Evolutionary conservation across 352 stramenopile species (phyloP).

Genomic region (Globisporangium nunn): DNA sequence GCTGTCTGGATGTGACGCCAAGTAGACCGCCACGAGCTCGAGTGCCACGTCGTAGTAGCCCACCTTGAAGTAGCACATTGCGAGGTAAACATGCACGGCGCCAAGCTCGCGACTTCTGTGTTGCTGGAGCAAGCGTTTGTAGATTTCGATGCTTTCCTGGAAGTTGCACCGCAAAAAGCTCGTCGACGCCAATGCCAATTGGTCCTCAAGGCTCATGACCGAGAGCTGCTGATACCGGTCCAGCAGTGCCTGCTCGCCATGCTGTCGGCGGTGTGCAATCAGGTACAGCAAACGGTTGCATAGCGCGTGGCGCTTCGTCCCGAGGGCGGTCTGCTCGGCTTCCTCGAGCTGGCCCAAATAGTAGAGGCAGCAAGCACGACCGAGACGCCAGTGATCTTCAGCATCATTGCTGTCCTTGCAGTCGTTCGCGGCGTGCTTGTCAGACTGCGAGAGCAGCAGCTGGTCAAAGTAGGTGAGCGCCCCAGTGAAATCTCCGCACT

Average conservation of each 20-base stretch:
- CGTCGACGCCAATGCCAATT: constrained; percentile 35
- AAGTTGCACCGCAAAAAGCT: constrained; percentile 51
- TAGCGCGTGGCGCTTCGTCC: constrained; percentile 27
- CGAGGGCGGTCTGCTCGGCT: constrained; percentile 41
- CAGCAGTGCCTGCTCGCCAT: constrained; percentile 72
- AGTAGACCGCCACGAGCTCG: constrained; percentile 53
- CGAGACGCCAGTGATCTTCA: constrained; percentile 36
- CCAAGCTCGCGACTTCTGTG: constrained; percentile 19
- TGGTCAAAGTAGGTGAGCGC: constrained; percentile 46
- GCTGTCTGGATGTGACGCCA: constrained; percentile 37
- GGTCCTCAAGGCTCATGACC: constrained; percentile 19
- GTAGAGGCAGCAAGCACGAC: constrained; percentile 47
- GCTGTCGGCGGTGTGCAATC: constrained; percentile 31
- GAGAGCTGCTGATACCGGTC: constrained; percentile 65
- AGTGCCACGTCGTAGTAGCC: constrained; percentile 69
- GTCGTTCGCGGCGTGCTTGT: neutral
- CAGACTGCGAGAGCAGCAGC: constrained; percentile 21
- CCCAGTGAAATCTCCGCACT: constrained; percentile 33
- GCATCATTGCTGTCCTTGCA: constrained; percentile 5
- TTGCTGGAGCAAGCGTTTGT: constrained; percentile 43
- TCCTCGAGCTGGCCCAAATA: constrained; percentile 39
- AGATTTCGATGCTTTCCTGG: constrained; percentile 59
- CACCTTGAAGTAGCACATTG: constrained; percentile 66
- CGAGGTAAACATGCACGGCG: constrained; percentile 64
- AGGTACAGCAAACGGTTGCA: constrained; percentile 56